A percentile compares a stretch with the other conserved stretches of the same genome.
These are phyloP conservation scores for Calonectria henricotiae DNA, from an alignment of 2,329 filamentous ascomycete species.

Conservation along the genomic window DNA sequence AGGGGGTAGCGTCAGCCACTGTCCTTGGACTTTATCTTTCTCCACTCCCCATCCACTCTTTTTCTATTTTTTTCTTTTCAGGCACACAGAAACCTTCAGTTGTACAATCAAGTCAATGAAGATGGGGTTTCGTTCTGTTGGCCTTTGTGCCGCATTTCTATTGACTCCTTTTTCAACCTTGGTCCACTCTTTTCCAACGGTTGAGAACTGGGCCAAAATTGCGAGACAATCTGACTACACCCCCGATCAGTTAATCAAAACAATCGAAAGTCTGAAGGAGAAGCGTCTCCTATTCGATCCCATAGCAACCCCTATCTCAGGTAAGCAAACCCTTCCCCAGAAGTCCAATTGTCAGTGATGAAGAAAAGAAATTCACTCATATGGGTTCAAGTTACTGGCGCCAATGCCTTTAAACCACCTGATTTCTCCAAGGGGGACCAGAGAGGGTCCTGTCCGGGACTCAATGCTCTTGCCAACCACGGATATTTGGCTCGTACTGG, in stretches of 20 bases:
- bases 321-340: neutral
- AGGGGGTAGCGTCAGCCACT: constrained; percentile 1
- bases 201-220: neutral
- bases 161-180: neutral
- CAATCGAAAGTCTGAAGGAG: neutral
- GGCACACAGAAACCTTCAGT: neutral
- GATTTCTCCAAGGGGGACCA: constrained; percentile 17
- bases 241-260: neutral
- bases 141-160: constrained; percentile 7
- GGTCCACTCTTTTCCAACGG: constrained; percentile 5
- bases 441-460: constrained; percentile 10
- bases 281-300: constrained; percentile 11
- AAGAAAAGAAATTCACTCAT: neutral
- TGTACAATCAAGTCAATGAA: neutral
- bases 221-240: neutral
- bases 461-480: constrained; percentile 20
- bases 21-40: too few species aligned
- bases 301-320: neutral
- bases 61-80: neutral
- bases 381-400: neutral
- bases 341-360: neutral
- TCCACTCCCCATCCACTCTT: constrained; percentile 3
- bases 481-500: constrained; percentile 7
- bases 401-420: neutral
- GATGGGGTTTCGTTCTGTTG: neutral